Base-by-base conservation (phyloP, 176 grass and related monocot species). In the Avena sativa region DNA sequence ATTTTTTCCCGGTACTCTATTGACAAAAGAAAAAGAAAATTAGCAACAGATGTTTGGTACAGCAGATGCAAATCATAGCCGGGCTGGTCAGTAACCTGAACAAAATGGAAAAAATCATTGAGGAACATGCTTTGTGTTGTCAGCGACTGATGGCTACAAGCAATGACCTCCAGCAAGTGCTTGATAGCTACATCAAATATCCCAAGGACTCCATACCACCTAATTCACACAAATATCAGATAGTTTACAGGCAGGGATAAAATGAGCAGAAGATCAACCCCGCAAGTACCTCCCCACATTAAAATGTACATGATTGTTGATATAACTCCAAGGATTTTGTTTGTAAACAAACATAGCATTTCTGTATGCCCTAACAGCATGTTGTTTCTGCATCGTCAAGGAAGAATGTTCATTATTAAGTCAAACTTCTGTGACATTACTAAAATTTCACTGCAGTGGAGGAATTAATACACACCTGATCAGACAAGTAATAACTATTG, bases 231-330 rank as follows among this genome's bases (percentile, higher is more conserved):
- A 63, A 57, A 82, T 76, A 47, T 82, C 77, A 83, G 86, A 84
- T 66, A 79, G 28, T 52, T 9, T 78, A 70, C 55, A 79, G 23
- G 47, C 90, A 76, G 25, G 28, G 55, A 89, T 56, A 87, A 71
- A 89, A 68, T 81, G 26, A 17, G 81, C 71, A 85, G 19, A 88
- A 64, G 78, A 71, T 68, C 48, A 84, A 89, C 74, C 62, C 76
- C 11, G 3, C 26, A 79, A 47, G 6, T 93, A 99, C 97, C 97
- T 99, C 82, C 97, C 97, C 81, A 99, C 76, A 93, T 99, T 99
- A 88, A 93, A 99, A 90, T 96, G 97, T 74, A 99, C 97, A 89
- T 94, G 97, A 93, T 99, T 89, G 34, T 94, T 96, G 80, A 99
- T 99, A 83, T 94, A 99, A 94, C 80, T 96, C 97, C 97, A 99